Percentiles rank a stretch among this genome's conserved stretches.
phyloP scores from a whole-genome alignment of 1,139 yeast genomes.

The Waltiozyma solani region DNA sequence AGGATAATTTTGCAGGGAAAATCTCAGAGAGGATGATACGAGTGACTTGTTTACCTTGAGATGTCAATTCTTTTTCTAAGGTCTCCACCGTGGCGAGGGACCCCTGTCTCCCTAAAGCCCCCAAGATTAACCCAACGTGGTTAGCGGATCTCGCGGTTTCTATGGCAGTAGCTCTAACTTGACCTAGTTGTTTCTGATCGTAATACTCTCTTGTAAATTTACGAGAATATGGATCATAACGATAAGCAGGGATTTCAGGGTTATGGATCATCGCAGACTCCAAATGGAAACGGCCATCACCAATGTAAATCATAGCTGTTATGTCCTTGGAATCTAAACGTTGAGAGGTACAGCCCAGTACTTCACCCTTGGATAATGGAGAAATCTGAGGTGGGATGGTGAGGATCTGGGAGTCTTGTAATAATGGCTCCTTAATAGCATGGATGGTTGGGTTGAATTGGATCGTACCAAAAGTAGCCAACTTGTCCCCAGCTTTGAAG shows the following conservation, averaged over 20 bases:
- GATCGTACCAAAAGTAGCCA: slow-evolving; percentile 88
- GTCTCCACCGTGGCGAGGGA: slow-evolving; percentile 64
- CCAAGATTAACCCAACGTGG: slow-evolving; percentile 77
- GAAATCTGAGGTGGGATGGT: slow-evolving; percentile 82
- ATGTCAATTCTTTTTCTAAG: slow-evolving; percentile 42
- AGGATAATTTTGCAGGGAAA: slow-evolving; percentile 87
- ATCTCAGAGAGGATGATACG: slow-evolving; percentile 85
- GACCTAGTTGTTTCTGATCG: slow-evolving; percentile 74
- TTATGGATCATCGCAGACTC: slow-evolving; percentile 97
- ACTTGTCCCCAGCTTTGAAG: slow-evolving; percentile 48
- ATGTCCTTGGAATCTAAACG: slow-evolving; percentile 50
- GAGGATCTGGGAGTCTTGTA: slow-evolving; percentile 39
- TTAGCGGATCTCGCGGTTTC: slow-evolving; percentile 45
- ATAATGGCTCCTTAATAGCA: slow-evolving; percentile 53
- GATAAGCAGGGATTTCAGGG: slow-evolving; percentile 82
- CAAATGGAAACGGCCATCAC: slow-evolving; percentile 93
- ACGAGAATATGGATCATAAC: slow-evolving; percentile 91
- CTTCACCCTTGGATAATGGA: slow-evolving; percentile 94
- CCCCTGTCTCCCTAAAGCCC: slow-evolving; percentile 97
- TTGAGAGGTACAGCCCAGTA: slow-evolving; percentile 92
- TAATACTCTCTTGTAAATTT: slow-evolving; percentile 85
- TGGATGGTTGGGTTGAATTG: slow-evolving; percentile 95
- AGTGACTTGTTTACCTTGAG: slow-evolving; percentile 57
- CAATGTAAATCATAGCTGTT: slow-evolving; percentile 81
- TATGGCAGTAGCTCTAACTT: slow-evolving; percentile 69